Conservation (phyloP, 176 grass and related monocot genomes). For the Aegilops sharonensis region DNA sequence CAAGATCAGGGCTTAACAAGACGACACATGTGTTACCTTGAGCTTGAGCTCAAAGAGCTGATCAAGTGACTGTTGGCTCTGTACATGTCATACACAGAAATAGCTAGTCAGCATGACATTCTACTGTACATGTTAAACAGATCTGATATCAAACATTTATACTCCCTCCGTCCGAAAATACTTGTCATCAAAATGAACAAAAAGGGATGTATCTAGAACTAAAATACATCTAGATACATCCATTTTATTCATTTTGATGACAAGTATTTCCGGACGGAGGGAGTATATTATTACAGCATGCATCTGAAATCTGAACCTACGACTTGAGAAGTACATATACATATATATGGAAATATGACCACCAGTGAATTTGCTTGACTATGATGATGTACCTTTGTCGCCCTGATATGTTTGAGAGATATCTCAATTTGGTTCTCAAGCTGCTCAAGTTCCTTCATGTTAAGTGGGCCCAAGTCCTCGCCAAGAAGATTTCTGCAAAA, state of each 20-base stretch:
- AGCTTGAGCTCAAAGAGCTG: conserved; percentile 77
- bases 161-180: no score
- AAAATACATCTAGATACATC: no score
- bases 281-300: background rate
- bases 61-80: conserved; percentile 74
- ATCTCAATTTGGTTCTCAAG: conserved; percentile 84
- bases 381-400: conserved; percentile 50
- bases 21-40: conserved; percentile 45
- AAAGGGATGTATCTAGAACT: no score
- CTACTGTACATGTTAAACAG: background rate
- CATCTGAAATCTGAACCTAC: background rate
- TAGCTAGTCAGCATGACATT: background rate
- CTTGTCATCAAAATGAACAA: no score
- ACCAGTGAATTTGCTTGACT: background rate
- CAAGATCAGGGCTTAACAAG: background rate
- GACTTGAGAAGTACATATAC: background rate
- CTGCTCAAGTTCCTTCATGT: conserved; percentile 66
- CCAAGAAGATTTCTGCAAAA: conserved; percentile 81
- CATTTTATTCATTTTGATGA: no score
- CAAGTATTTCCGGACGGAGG: no score
- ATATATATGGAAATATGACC: background rate
- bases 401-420: conserved; percentile 76
- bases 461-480: conserved; percentile 75
- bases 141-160: background rate
- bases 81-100: conserved; percentile 22